Percentiles rank a stretch among this genome's conserved stretches.
phyloP scores from a whole-genome alignment of 495 filamentous ascomycete genomes.

The Rhizodiscina lignyota region DNA sequence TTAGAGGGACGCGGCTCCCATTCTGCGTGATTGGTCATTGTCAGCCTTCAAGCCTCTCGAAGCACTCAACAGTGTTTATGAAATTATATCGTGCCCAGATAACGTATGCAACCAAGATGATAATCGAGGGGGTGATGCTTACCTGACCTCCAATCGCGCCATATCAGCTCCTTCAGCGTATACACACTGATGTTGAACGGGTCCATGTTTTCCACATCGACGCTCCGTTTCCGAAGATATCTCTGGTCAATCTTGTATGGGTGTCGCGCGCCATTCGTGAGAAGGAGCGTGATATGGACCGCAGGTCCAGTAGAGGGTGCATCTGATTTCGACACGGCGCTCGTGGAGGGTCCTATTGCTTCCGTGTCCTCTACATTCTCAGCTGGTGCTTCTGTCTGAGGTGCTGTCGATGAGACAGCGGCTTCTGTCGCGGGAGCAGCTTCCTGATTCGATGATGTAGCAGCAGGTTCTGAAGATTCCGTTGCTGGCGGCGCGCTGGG shows the following conservation, averaged over 20 bases:
- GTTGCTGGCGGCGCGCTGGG: no score
- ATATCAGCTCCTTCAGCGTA: slow-evolving; percentile 79
- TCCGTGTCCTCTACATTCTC: no score
- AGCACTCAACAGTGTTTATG: no score
- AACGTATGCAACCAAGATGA: no score
- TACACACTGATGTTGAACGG: slow-evolving; percentile 82
- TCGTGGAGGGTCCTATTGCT: slow-evolving; percentile 24
- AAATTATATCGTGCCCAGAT: no score
- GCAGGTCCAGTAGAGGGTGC: slow-evolving; percentile 14
- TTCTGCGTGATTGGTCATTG: slow-evolving; percentile 38
- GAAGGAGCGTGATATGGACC: slow-evolving; percentile 51
- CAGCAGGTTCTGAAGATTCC: no score
- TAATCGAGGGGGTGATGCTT: slow-evolving; percentile 14
- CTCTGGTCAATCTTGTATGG: slow-evolving; percentile 76
- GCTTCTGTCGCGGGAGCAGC: no score
- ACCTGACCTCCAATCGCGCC: slow-evolving; percentile 74
- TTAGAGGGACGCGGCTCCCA: slow-evolving; percentile 75
- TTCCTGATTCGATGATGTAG: no score
- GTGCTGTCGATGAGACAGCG: no score
- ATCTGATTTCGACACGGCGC: slow-evolving; percentile 10
- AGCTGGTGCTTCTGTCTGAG: no score
- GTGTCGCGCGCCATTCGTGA: slow-evolving; percentile 67
- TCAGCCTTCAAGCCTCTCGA: background rate
- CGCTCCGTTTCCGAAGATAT: slow-evolving; percentile 63
- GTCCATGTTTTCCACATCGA: slow-evolving; percentile 59